A percentile compares a stretch with the other conserved stretches of the same genome.
phyloP scores from a whole-genome alignment of 306 rosid species.

The Begonia fuchsioides region DNA sequence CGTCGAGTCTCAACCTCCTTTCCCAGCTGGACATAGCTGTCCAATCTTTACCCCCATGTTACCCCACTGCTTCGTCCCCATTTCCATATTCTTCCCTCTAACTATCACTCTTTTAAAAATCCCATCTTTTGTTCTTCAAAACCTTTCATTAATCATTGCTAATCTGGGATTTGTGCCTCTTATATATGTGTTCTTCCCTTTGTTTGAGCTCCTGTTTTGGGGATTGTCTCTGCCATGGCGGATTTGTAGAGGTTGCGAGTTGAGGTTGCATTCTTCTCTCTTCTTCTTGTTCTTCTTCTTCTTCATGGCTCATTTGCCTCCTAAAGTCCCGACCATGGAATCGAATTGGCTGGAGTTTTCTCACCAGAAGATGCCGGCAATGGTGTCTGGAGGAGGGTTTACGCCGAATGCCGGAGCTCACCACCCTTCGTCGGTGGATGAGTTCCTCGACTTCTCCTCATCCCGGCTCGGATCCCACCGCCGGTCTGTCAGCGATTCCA shows the following conservation, averaged over 20 bases:
- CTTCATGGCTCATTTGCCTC: slow-evolving; percentile 85
- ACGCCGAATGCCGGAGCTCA: slow-evolving; percentile 11
- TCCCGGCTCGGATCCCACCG: slow-evolving; percentile 60
- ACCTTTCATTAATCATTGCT: too few species aligned
- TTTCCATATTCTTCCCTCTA: too few species aligned
- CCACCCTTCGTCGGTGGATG: slow-evolving; percentile 77
- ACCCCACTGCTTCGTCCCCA: slow-evolving; percentile 19
- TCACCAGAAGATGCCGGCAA: slow-evolving; percentile 20
- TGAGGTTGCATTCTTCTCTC: too few species aligned
- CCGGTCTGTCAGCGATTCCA: slow-evolving; percentile 62
- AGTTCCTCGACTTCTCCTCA: slow-evolving; percentile 68
- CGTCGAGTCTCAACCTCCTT: slow-evolving; percentile 66
- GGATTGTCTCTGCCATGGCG: slow-evolving; percentile 2
- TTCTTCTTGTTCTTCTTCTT: too few species aligned
- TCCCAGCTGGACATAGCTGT: slow-evolving; percentile 96
- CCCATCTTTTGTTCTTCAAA: too few species aligned
- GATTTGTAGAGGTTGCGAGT: too few species aligned
- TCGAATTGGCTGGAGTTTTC: slow-evolving; percentile 64
- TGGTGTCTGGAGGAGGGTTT: slow-evolving; percentile 14
- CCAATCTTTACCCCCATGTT: slow-evolving; percentile 42
- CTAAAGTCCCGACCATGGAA: slow-evolving; percentile 65
- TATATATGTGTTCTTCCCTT: too few species aligned
- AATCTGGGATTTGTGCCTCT: too few species aligned
- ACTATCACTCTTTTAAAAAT: too few species aligned
- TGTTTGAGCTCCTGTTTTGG: not conserved